These are phyloP conservation scores for Fistulifera pelliculosa DNA, from an alignment of 108 stramenopile genomes.

Conservation along the genomic window DNA sequence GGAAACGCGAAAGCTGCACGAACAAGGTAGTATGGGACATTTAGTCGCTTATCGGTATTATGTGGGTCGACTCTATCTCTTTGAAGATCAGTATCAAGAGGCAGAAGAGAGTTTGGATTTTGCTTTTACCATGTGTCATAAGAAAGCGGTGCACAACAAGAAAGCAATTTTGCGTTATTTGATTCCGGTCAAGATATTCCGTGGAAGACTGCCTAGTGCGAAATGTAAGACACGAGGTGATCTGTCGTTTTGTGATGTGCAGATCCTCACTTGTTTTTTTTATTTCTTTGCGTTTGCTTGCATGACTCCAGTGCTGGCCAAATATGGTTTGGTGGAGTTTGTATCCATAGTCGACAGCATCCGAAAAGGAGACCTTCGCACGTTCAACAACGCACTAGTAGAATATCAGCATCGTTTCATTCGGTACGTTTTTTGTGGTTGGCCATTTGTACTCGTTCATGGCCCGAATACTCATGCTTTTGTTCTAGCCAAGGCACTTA, in stretches of 20 bases:
- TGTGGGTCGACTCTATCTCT: constrained; percentile 85
- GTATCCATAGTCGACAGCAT: constrained; percentile 64
- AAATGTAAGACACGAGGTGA: constrained; percentile 39
- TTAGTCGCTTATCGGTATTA: constrained; percentile 91
- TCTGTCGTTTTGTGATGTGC: constrained; percentile 3
- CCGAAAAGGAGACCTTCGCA: constrained; percentile 81
- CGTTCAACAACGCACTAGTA: constrained; percentile 71
- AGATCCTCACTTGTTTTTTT: too few relatives aligned
- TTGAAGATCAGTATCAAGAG: constrained; percentile 86
- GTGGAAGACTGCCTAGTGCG: constrained; percentile 70
- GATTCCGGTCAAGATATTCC: constrained; percentile 83
- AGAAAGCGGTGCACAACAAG: constrained; percentile 53
- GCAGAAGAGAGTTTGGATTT: constrained; percentile 84
- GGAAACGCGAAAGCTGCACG: constrained; percentile 57
- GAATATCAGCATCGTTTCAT: constrained; percentile 79
- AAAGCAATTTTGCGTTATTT: constrained; percentile 82
- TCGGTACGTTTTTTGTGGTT: too few relatives aligned
- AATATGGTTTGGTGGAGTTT: constrained; percentile 78
- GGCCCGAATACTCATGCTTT: too few relatives aligned
- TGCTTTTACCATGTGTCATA: constrained; percentile 82
- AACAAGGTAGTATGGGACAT: constrained; percentile 67
- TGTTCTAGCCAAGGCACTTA: constrained; percentile 73
- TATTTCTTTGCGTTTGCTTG: too few relatives aligned
- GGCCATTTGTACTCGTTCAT: too few relatives aligned
- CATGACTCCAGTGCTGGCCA: constrained; percentile 67